These are phyloP conservation scores for Spiromastix sp. DNA, from an alignment of 2,329 filamentous ascomycete species.

Conservation along the genomic window DNA sequence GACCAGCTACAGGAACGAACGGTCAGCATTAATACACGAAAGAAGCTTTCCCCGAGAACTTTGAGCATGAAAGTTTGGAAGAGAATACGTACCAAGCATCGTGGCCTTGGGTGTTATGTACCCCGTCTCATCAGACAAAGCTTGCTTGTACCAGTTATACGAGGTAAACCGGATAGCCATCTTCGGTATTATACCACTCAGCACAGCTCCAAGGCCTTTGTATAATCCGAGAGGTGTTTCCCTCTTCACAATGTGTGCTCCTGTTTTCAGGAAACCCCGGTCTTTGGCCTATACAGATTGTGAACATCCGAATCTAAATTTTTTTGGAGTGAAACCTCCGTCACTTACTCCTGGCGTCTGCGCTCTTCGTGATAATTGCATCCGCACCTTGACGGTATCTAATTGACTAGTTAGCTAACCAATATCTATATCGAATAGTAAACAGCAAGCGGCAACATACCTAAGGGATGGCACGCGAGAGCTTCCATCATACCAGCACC, in stretches of 20 bases:
- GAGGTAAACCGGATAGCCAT: slow-evolving; percentile 99
- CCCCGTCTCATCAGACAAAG: slow-evolving; percentile 61
- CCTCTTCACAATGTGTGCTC: slow-evolving; percentile 71
- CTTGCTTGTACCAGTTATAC: slow-evolving; percentile 89
- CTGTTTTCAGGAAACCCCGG: slow-evolving; percentile 80
- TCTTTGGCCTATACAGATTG: slow-evolving; percentile 46
- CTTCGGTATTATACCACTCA: slow-evolving; percentile 95
- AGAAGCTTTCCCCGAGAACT: not conserved
- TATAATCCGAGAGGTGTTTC: slow-evolving; percentile 91
- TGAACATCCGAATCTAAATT: not conserved
- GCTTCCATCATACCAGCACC: slow-evolving; percentile 99
- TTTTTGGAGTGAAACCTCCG: not conserved
- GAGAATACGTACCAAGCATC: slow-evolving; percentile 46
- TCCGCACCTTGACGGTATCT: slow-evolving; percentile 98
- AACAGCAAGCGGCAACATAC: slow-evolving; percentile 38
- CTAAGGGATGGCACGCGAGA: slow-evolving; percentile 85
- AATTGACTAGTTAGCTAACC: slow-evolving; percentile 16
- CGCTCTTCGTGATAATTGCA: slow-evolving; percentile 89
- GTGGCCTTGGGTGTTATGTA: slow-evolving; percentile 60
- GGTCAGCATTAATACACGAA: not conserved
- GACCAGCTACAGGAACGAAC: slow-evolving; percentile 52
- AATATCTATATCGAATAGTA: slow-evolving; percentile 1
- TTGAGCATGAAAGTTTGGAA: not conserved
- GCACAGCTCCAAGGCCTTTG: slow-evolving; percentile 93
- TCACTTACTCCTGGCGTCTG: slow-evolving; percentile 60